Base-by-base conservation (phyloP, 768 basidiomycete species). In the Tephrocybe sp. region DNA sequence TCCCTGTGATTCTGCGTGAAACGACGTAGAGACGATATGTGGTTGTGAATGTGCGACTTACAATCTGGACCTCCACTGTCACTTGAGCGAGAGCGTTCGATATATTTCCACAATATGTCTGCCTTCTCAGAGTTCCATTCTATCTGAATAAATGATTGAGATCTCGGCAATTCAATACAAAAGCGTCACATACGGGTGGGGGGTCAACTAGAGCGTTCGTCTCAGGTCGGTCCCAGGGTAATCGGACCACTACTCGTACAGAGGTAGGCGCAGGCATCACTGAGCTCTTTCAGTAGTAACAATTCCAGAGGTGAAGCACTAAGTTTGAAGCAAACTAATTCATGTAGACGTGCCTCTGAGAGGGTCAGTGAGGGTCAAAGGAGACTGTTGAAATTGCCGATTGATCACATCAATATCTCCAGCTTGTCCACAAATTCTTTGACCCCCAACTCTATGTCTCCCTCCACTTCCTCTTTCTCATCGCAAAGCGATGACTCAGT, bases 81-180 rank as follows among this genome's bases (percentile, higher is more conserved):
- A 23, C 78, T 80, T 5, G 83, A 78, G 48, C 89, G 78, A 31
- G 88, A 89, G 59, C 82, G 78, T 47, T 89, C 85, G 55, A 93
- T 91, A 39, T 89, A 87, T 66, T 90, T 89, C 91, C 91, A 93
- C 7, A 93, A 72, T 5, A 89, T 80, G 54, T 85, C 85, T 39
- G 92, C 91, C 65, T 92, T 93, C 51, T 92, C 88, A 7, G 79
- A 58, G 38, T 79, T 89, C 91, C 91, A 93, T 72, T 88, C 85
- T 65, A 93, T 85, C 90, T 92, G 60, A 51, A 53, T 47, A 38
- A 47, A 55, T 52, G 49, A 55, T 42, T 51, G 58, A 48, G 36
- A 35, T 34, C 12, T 14, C 33, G 41, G 50, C 46, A 26, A 48
- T 16, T 33, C n/a, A 39, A 42, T 44, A 14, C 32, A 33, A 8